phyloP scores from a whole-genome alignment of 768 basidiomycete species.

The Scleroderma citrinum region DNA sequence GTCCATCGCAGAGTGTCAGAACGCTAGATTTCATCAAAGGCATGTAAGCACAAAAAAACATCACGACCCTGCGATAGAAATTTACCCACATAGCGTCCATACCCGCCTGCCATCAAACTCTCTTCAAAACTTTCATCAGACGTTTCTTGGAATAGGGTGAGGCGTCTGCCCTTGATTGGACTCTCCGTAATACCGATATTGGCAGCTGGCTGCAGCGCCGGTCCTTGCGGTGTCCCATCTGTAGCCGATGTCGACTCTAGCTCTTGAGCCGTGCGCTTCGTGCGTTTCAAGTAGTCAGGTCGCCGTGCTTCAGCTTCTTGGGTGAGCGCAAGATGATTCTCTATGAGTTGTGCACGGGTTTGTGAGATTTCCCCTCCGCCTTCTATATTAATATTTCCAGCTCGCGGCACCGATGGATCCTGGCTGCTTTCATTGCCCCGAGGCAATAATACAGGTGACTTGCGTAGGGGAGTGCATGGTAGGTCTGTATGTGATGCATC shows the following conservation, averaged over 20 bases:
- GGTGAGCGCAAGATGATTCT: conserved; percentile 43
- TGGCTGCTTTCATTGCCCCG: background rate
- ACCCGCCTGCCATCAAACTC: conserved; percentile 77
- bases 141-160: conserved; percentile 76
- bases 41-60: conserved; percentile 6
- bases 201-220: conserved; percentile 17
- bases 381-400: conserved; percentile 11
- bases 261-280: conserved; percentile 42
- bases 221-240: conserved; percentile 5
- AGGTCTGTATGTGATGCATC: background rate
- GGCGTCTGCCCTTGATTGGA: conserved; percentile 64
- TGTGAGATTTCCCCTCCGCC: conserved; percentile 55
- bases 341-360: conserved; percentile 48
- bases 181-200: conserved; percentile 62
- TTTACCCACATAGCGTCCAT: conserved; percentile 64
- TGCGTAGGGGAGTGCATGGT: background rate
- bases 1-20: conserved; percentile 20
- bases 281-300: conserved; percentile 67
- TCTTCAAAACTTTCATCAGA: conserved; percentile 83
- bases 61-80: background rate
- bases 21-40: conserved; percentile 12
- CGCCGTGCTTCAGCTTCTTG: conserved; percentile 56
- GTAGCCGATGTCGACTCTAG: conserved; percentile 13
- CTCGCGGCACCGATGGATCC: background rate
- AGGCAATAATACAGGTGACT: background rate